A percentile compares a stretch with the other conserved stretches of the same genome.
These are phyloP conservation scores for Aspergillus ochraceus DNA, from an alignment of 2,329 filamentous ascomycete genomes.

Conservation along the genomic window DNA sequence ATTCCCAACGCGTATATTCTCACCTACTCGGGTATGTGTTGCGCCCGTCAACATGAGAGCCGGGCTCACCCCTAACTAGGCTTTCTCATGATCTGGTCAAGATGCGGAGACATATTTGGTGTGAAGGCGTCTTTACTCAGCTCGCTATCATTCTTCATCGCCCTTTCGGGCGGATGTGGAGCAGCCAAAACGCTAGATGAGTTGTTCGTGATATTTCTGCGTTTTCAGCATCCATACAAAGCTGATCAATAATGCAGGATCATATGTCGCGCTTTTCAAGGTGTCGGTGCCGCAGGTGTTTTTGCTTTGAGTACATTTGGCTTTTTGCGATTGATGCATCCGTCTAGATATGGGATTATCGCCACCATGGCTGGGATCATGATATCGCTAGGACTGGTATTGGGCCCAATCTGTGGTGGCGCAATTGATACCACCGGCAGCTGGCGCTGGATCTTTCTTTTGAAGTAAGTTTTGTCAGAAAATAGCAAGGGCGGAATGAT, in stretches of 20 bases:
- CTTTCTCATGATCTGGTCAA: conserved; percentile 60
- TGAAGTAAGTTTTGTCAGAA: conserved; percentile 51
- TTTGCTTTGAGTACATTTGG: conserved; percentile 59
- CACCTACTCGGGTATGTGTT: conserved; percentile 46
- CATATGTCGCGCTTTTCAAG: conserved; percentile 38
- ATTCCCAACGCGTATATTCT: conserved; percentile 52
- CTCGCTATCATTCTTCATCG: conserved; percentile 46
- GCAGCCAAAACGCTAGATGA: conserved; percentile 35
- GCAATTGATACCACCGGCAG: conserved; percentile 53
- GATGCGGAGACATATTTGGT: conserved; percentile 61
- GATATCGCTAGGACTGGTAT: conserved; percentile 49
- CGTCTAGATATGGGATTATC: conserved; percentile 53
- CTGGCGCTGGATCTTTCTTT: conserved; percentile 63
- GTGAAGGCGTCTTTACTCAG: conserved; percentile 44
- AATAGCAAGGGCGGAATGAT: neutral
- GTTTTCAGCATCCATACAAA: neutral
- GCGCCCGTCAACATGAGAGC: neutral
- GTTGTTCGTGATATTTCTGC: conserved; percentile 23
- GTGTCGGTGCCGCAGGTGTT: conserved; percentile 60
- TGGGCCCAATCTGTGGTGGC: conserved; percentile 61
- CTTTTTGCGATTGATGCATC: conserved; percentile 56
- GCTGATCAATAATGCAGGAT: conserved; percentile 45
- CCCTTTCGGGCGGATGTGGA: conserved; percentile 46
- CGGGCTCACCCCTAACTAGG: conserved; percentile 33
- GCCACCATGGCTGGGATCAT: conserved; percentile 58